Evolutionary conservation across 139 green algal species (phyloP).

Genomic region (Closterium sp.): DNA sequence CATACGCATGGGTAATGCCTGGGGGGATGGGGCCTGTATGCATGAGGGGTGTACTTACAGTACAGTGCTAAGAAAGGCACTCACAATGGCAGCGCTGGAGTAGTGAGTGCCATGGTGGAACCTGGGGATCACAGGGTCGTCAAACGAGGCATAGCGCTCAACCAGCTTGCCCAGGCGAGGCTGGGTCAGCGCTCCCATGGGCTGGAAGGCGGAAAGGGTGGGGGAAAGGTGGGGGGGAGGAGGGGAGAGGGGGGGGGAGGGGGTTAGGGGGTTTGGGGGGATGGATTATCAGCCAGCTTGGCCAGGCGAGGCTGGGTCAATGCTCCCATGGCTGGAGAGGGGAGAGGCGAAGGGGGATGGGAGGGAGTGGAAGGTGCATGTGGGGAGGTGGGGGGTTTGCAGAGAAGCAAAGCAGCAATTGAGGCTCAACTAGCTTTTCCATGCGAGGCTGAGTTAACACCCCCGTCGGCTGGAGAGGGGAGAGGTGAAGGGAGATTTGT

Average conservation of each 20-base stretch:
- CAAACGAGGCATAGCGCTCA: slow-evolving; percentile 51
- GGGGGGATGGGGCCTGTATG: no score
- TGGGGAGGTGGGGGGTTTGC: background rate
- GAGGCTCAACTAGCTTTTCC: slow-evolving; percentile 47
- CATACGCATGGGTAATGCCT: no score
- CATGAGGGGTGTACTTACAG: no score
- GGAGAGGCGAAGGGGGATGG: no score
- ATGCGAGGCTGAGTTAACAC: slow-evolving; percentile 47
- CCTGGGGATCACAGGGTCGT: slow-evolving; percentile 55
- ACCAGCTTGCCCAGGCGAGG: slow-evolving; percentile 32
- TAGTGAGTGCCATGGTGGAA: slow-evolving; percentile 66
- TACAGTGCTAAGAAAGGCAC: background rate
- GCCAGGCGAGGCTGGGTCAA: no score
- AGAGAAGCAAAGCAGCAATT: no score
- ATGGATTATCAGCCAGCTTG: no score
- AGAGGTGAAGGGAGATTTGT: no score
- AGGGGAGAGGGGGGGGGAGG: background rate
- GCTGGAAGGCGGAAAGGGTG: slow-evolving; percentile 4
- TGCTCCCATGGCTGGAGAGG: background rate
- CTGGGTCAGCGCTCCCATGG: slow-evolving; percentile 55
- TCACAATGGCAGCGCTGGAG: slow-evolving; percentile 51
- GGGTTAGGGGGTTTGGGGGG: background rate
- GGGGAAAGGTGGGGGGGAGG: no score
- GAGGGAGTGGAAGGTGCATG: no score
- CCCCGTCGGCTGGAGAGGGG: slow-evolving; percentile 47